These are phyloP conservation scores for Parascedosporium putredinis DNA, from an alignment of 2,329 filamentous ascomycete genomes.

Conservation along the genomic window DNA sequence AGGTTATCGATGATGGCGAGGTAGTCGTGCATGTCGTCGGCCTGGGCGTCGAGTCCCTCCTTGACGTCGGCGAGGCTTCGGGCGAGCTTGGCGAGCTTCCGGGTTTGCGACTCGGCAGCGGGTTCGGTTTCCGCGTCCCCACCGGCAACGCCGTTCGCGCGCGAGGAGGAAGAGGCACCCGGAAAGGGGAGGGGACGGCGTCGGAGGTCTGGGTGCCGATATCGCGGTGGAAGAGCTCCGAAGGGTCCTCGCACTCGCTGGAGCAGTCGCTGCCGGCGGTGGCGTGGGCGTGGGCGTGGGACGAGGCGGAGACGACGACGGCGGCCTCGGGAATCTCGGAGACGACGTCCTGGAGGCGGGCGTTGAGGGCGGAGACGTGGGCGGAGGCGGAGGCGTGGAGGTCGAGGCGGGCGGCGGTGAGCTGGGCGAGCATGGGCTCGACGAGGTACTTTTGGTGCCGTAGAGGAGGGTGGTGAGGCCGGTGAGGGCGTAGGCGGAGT, in stretches of 20 bases:
- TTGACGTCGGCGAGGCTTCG: conserved; percentile 31
- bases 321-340: conserved; percentile 43
- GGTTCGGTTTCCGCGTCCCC: conserved; percentile 15
- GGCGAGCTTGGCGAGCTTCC: conserved; percentile 31
- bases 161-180: no score
- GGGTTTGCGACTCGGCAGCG: conserved; percentile 27
- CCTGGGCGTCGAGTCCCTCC: conserved; percentile 31
- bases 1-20: conserved; percentile 46
- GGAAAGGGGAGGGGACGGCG: conserved; percentile 7
- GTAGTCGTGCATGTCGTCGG: conserved; percentile 39
- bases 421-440: conserved; percentile 46
- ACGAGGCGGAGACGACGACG: conserved; percentile 4
- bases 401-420: conserved; percentile 41
- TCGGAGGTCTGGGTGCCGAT: conserved; percentile 62
- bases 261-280: conserved; percentile 22
- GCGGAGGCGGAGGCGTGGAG: conserved; percentile 36
- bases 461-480: conserved; percentile 55
- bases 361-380: conserved; percentile 35
- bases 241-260: conserved; percentile 51
- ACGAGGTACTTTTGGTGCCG: conserved; percentile 61
- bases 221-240: conserved; percentile 73
- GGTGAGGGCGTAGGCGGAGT: conserved; percentile 47
- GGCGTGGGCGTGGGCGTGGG: conserved; percentile 10
- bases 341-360: conserved; percentile 44
- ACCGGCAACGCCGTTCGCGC: no score